Evolutionary conservation across 169 alveolate genomes (phyloP).

Genomic region (Amoebophrya sp.): DNA sequence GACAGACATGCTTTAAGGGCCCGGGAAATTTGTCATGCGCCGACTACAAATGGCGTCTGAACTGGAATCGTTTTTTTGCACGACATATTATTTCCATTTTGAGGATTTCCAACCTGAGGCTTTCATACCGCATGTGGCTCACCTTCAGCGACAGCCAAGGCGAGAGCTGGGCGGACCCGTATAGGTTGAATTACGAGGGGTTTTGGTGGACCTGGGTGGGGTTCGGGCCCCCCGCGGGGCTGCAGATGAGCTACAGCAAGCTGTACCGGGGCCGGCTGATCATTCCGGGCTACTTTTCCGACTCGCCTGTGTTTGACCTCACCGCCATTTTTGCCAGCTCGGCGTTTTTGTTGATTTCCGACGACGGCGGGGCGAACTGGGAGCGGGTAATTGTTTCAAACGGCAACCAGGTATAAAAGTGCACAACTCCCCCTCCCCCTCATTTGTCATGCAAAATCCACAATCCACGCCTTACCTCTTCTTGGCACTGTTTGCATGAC

Average conservation of each 20-base stretch:
- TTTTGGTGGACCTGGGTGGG: conserved; percentile 23
- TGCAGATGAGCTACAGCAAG: background rate
- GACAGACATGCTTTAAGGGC: too few species aligned
- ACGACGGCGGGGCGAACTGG: background rate
- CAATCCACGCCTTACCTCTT: too few species aligned
- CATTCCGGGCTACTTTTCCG: background rate
- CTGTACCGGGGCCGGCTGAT: background rate
- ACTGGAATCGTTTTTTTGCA: too few species aligned
- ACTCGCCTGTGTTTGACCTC: background rate
- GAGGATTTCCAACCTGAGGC: too few species aligned
- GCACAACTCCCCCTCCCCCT: too few species aligned
- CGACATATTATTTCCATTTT: too few species aligned
- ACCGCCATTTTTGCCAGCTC: background rate
- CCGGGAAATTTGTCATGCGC: too few species aligned
- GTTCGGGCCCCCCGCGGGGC: conserved; percentile 10
- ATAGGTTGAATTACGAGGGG: background rate
- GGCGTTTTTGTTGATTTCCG: background rate
- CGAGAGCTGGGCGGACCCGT: background rate
- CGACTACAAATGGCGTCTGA: too few species aligned
- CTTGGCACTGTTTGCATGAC: too few species aligned
- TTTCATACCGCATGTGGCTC: too few species aligned
- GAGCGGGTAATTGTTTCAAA: background rate
- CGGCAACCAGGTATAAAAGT: background rate
- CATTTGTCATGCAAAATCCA: too few species aligned
- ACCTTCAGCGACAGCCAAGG: background rate